Conservation (phyloP, 2,329 filamentous ascomycete genomes). For the Colletotrichum tropicale region DNA sequence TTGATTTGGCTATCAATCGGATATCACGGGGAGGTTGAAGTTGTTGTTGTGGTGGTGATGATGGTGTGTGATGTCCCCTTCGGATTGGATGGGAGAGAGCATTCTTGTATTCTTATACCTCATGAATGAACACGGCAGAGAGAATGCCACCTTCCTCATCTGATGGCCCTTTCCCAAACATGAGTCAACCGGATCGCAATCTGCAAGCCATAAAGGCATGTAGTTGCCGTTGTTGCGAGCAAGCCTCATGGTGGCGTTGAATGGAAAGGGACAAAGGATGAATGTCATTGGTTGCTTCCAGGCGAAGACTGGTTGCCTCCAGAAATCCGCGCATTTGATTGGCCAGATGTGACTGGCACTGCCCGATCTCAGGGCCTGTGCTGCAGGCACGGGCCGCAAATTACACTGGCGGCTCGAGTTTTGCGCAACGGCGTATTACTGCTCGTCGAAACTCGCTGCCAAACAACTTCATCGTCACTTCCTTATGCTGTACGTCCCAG, state of each 20-base stretch:
- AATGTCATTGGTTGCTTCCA: not conserved
- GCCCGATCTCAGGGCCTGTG: not conserved
- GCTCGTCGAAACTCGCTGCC: not conserved
- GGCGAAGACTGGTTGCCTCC: not conserved
- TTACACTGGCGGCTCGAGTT: not conserved
- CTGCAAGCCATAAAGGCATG: not conserved
- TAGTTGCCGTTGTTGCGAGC: not conserved
- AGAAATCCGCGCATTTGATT: not conserved
- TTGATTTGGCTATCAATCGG: not conserved
- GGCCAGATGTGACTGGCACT: not conserved
- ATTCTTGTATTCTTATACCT: not conserved
- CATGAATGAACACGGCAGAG: not conserved
- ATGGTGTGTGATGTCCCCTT: not conserved
- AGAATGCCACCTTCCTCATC: not conserved
- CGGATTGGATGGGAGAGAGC: not conserved
- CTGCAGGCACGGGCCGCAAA: not conserved
- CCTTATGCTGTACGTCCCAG: not conserved
- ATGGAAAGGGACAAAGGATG: not conserved
- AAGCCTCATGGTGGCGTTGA: not conserved
- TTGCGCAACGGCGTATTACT: conserved; percentile 14
- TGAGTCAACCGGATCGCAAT: not conserved
- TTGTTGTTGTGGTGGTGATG: not conserved
- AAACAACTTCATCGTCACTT: not conserved
- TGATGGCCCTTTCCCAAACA: not conserved
- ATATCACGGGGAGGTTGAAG: not conserved